These are phyloP conservation scores for Trichoderma asperellum DNA, from an alignment of 2,329 filamentous ascomycete genomes.

Conservation along the genomic window DNA sequence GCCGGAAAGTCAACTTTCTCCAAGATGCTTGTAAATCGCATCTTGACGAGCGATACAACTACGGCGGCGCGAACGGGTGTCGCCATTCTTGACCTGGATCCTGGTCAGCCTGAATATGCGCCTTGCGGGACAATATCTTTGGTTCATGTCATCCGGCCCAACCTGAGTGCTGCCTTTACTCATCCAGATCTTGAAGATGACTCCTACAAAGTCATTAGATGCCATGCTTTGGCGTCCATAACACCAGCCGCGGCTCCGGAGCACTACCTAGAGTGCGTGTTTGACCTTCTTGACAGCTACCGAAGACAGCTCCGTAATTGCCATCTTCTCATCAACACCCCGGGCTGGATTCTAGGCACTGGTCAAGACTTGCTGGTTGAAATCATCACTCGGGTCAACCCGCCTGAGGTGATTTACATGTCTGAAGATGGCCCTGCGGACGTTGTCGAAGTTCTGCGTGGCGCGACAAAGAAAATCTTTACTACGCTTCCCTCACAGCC, in stretches of 20 bases:
- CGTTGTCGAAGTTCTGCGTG: constrained; percentile 57
- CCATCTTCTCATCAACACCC: constrained; percentile 73
- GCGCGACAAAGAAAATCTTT: constrained; percentile 50
- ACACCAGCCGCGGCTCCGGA: constrained; percentile 68
- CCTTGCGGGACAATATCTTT: constrained; percentile 72
- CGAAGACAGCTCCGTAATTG: constrained; percentile 48
- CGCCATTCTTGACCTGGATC: constrained; percentile 74
- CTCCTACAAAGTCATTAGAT: constrained; percentile 52
- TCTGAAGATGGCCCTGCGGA: constrained; percentile 64
- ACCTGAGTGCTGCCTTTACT: constrained; percentile 69
- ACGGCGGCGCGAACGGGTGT: constrained; percentile 40
- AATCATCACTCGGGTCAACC: constrained; percentile 57
- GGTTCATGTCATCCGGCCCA: constrained; percentile 60
- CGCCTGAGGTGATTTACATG: constrained; percentile 70
- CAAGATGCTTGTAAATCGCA: constrained; percentile 66
- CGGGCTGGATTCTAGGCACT: constrained; percentile 73
- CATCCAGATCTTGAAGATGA: constrained; percentile 52
- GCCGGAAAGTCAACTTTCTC: constrained; percentile 79
- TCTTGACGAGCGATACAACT: constrained; percentile 54
- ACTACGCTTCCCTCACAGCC: constrained; percentile 62
- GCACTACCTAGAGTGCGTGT: constrained; percentile 66
- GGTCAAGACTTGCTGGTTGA: constrained; percentile 67
- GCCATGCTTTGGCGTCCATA: constrained; percentile 68
- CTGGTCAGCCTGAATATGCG: constrained; percentile 75
- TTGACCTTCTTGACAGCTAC: constrained; percentile 66